Conservation (phyloP, 495 filamentous ascomycete genomes). For the Penicilliopsis zonata region DNA sequence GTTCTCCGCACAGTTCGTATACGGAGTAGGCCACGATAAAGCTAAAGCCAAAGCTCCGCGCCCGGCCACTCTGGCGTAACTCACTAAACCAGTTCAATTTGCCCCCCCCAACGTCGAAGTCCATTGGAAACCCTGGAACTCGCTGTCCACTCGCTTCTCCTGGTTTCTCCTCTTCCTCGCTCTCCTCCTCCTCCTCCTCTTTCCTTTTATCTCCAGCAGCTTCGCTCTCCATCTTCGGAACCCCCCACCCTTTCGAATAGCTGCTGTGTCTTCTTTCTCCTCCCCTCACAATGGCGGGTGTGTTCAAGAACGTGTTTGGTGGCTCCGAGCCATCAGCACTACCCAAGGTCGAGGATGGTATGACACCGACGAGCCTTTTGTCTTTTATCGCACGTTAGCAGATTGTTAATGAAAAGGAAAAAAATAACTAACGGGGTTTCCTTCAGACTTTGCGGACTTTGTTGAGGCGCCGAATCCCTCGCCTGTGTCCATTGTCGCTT, state of each 20-base stretch:
- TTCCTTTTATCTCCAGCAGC: neutral
- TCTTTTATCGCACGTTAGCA: neutral
- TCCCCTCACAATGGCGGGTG: slow-evolving; percentile 45
- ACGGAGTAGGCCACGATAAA: too few species aligned
- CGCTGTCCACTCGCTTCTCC: slow-evolving; percentile 9
- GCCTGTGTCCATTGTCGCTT: slow-evolving; percentile 36
- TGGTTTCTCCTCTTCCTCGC: slow-evolving; percentile 2
- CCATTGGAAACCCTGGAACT: too few species aligned
- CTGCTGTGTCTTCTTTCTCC: slow-evolving; percentile 13
- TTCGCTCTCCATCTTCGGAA: too few species aligned
- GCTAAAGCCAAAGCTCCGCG: too few species aligned
- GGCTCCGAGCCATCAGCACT: slow-evolving; percentile 44
- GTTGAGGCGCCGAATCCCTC: slow-evolving; percentile 53
- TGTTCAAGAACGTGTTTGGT: slow-evolving; percentile 58
- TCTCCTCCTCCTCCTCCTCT: slow-evolving; percentile 4
- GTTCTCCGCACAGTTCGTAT: too few species aligned
- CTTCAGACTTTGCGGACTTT: slow-evolving; percentile 68
- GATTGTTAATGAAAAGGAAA: neutral
- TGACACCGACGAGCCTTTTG: slow-evolving; percentile 11
- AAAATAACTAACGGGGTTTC: neutral
- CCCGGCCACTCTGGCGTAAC: too few species aligned
- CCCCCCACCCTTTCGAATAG: neutral
- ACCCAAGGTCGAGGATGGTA: slow-evolving; percentile 49
- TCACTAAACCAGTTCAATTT: too few species aligned
- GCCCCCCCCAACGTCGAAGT: too few species aligned